Base-by-base conservation (phyloP, 495 filamentous ascomycete species). In the Aspergillus affinis region DNA sequence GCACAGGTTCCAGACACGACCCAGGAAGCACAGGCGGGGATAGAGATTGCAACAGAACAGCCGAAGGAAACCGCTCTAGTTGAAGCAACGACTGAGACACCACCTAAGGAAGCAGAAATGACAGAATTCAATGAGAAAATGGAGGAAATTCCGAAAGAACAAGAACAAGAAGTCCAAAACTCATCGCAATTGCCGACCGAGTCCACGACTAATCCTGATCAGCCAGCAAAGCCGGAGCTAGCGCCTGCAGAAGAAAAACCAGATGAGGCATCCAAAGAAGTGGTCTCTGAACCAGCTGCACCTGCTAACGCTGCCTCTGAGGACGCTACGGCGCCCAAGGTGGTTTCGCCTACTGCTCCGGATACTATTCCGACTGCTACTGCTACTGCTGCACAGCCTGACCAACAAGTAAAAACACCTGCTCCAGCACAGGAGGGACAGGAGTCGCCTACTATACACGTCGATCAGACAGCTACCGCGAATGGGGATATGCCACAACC, bases 1-100 rank as follows among this genome's bases (percentile, higher is more conserved):
- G 62, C 62, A 41, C 45, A 63, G 75, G 69, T 84, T 81, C 61
- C 76, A 73, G 52, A 62, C n/a, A 41, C 18, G 44, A 8, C 44
- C 17, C 15, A 18, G 13, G 55, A 53, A 13, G 13, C 51, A n/a
- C 53, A 13, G 20, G 13, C 63, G 3, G 26, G 30, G 23, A 55
- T 44, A 26, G 55, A 52, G 9, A 2, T 15, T 26, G 41, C 52
- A 44, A 19, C 10, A 21, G 57, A 52, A 15, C 52, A 12, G 15
- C 18, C 10, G 32, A 20, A 30, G 52, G 27, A 53, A 23, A 54
- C 10, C 21, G 46, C 55, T 26, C 41, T 51, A 6, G 29, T 13
- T 17, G 54, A 32, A 20, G 44, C 32, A 19, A 46, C 47, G 15
- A 26, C 57, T 36, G 57, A 64, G 49, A 12, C 29, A 48, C 29